phyloP scores from a whole-genome alignment of 441 rosid species.

The Arabidopsis lyrata region DNA sequence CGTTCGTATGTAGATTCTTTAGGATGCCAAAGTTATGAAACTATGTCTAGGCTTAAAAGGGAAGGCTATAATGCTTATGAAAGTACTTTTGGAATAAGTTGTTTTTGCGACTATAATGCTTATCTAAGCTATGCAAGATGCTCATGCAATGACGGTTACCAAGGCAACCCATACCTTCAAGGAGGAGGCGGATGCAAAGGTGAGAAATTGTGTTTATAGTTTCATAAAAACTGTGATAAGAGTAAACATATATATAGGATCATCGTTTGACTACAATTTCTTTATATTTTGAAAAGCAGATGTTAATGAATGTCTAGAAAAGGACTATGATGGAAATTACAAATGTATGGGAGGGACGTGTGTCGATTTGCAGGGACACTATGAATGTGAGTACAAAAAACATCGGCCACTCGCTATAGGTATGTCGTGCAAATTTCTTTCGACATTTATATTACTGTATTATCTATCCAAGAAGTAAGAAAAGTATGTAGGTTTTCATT shows the following conservation, averaged over 20 bases:
- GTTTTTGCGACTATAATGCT: not conserved
- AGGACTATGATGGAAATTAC: not conserved
- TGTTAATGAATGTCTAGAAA: conserved; percentile 43
- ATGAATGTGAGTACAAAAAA: not conserved
- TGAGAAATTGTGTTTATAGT: not conserved
- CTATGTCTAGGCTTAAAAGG: too few species aligned
- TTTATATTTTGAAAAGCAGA: conserved; percentile 25
- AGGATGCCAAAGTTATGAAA: not conserved
- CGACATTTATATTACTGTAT: too few species aligned
- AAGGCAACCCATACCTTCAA: conserved; percentile 41
- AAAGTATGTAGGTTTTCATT: too few species aligned
- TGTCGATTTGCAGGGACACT: not conserved
- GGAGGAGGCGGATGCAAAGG: conserved; percentile 39
- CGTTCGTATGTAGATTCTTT: not conserved
- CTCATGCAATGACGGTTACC: not conserved
- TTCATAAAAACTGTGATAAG: not conserved
- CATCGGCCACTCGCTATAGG: conserved; percentile 32
- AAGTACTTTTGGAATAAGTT: too few species aligned
- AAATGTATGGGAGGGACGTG: not conserved
- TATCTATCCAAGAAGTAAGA: too few species aligned
- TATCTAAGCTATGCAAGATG: conserved; percentile 20
- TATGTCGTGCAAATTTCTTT: too few species aligned
- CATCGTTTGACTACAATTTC: not conserved
- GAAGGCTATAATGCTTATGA: too few species aligned
- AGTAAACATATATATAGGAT: too few species aligned